These are phyloP conservation scores for Lentinula guzmanii DNA, from an alignment of 768 basidiomycete species.

Conservation along the genomic window DNA sequence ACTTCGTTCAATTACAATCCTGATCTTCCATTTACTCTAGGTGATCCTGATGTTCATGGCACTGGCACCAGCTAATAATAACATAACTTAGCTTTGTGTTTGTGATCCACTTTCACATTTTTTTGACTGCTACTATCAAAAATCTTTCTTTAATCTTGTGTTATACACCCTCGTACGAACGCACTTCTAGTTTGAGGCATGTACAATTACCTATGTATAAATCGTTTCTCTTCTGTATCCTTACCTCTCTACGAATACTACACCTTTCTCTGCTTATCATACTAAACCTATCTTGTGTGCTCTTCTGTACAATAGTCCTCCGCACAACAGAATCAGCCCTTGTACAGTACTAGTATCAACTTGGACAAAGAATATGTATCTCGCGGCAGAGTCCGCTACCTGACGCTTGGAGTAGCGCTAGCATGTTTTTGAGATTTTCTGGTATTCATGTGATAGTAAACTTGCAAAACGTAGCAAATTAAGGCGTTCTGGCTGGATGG, in stretches of 20 bases:
- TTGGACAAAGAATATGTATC: neutral
- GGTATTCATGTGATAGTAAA: too few species aligned
- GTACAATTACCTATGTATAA: constrained; percentile 1
- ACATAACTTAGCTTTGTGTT: neutral
- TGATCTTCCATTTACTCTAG: constrained; percentile 66
- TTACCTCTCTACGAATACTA: neutral
- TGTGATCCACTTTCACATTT: neutral
- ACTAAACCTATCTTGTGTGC: neutral
- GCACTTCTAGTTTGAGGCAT: neutral
- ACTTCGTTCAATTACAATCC: constrained; percentile 73
- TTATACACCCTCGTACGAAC: neutral
- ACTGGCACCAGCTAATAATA: neutral
- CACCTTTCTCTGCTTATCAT: neutral
- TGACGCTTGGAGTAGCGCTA: too few species aligned
- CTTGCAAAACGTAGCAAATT: too few species aligned
- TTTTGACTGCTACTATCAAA: neutral
- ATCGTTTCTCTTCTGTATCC: neutral
- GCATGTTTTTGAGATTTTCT: too few species aligned
- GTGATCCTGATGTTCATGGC: constrained; percentile 31
- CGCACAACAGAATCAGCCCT: neutral
- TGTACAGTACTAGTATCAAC: constrained; percentile 1
- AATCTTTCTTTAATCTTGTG: neutral
- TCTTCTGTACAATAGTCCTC: neutral
- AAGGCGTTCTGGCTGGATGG: too few species aligned
- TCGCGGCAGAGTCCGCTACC: too few species aligned